A percentile compares a stretch with the other conserved stretches of the same genome.
These are phyloP conservation scores for Candida ovalis DNA, from an alignment of 805 yeast genomes.

Conservation along the genomic window DNA sequence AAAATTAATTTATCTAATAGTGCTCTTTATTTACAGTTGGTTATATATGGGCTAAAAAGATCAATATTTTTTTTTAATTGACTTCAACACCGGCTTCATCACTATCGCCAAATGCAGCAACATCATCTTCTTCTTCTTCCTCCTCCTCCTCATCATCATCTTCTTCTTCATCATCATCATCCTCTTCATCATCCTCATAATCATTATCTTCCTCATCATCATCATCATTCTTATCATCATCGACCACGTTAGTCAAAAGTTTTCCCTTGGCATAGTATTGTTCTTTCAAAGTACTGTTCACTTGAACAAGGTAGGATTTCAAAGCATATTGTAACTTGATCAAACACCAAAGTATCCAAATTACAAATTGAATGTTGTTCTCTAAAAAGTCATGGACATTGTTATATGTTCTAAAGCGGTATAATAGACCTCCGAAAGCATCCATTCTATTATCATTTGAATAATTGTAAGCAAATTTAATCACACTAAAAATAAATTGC, in stretches of 20 bases:
- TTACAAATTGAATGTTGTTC: background rate
- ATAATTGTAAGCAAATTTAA: background rate
- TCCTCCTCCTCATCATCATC: constrained; percentile 1
- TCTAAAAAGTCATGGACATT: background rate
- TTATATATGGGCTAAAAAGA: background rate
- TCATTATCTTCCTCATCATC: constrained; percentile 2
- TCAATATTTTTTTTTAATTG: background rate
- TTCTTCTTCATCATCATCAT: background rate
- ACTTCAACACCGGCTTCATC: background rate
- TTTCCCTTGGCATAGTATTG: constrained; percentile 26
- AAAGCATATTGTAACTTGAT: background rate
- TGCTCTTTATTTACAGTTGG: background rate
- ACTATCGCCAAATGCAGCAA: background rate
- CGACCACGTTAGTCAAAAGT: constrained; percentile 22
- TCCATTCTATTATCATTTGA: background rate
- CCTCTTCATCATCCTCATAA: background rate
- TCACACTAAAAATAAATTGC: background rate
- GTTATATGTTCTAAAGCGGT: background rate
- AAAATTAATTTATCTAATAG: too few species aligned
- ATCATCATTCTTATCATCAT: constrained; percentile 11
- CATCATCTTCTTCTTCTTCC: constrained; percentile 10
- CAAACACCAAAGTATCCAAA: constrained; percentile 4
- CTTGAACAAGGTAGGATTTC: constrained; percentile 4
- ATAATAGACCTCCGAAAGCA: background rate
- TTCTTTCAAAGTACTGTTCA: constrained; percentile 22